These are phyloP conservation scores for Terfezia claveryi DNA, from an alignment of 495 filamentous ascomycete genomes.

Conservation along the genomic window DNA sequence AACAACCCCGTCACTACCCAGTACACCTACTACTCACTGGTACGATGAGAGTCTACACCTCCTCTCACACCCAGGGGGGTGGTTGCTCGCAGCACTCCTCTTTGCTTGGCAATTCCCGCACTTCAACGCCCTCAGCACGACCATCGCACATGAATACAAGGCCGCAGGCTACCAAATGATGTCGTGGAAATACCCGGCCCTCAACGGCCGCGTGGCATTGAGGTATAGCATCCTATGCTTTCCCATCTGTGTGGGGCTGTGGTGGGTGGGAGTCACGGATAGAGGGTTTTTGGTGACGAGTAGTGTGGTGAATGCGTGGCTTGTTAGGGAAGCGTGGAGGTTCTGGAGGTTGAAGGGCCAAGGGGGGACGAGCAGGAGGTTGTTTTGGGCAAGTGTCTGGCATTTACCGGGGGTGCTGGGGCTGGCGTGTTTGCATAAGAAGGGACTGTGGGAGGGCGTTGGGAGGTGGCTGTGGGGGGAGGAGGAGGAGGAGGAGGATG, in stretches of 20 bases:
- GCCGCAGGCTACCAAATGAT: constrained; percentile 80
- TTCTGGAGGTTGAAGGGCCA: constrained; percentile 65
- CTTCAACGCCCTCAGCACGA: constrained; percentile 79
- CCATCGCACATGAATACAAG: constrained; percentile 74
- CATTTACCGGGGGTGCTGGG: constrained; percentile 81
- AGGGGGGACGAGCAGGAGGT: constrained; percentile 55
- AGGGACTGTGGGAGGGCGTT: constrained; percentile 72
- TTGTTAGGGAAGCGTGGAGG: constrained; percentile 53
- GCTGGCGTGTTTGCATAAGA: constrained; percentile 81
- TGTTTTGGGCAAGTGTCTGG: constrained; percentile 98
- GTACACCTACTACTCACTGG: constrained; percentile 28
- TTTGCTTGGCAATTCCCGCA: constrained; percentile 98
- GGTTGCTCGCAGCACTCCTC: constrained; percentile 63
- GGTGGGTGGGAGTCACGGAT: constrained; percentile 65
- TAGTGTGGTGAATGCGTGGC: constrained; percentile 64
- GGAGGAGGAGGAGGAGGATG: constrained; percentile 27
- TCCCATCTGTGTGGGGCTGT: constrained; percentile 66
- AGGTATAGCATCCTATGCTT: constrained; percentile 74
- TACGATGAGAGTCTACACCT: constrained; percentile 30
- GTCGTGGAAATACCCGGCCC: constrained; percentile 61
- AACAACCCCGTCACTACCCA: constrained; percentile 34
- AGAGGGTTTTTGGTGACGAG: constrained; percentile 68
- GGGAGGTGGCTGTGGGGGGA: constrained; percentile 31
- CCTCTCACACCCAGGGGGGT: constrained; percentile 62
- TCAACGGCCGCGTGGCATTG: constrained; percentile 66